Percentiles rank a stretch among this genome's conserved stretches.
Evolutionary conservation across 2,329 filamentous ascomycete genomes (phyloP).

Genomic region (Triangularia verruculosa): DNA sequence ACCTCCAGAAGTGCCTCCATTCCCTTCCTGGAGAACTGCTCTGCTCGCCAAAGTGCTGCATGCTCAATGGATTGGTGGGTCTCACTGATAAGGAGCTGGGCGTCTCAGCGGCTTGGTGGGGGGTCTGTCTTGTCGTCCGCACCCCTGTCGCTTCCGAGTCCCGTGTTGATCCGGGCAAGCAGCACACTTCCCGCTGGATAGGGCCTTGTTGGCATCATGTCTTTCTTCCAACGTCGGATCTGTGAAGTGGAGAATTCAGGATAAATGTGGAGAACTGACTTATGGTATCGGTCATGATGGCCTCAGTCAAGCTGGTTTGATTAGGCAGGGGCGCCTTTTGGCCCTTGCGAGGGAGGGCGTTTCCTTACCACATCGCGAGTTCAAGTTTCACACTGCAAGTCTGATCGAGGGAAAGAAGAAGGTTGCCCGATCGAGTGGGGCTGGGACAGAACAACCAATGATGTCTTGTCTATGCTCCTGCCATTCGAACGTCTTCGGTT

Average conservation of each 20-base stretch:
- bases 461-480: neutral
- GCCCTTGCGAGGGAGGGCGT: neutral
- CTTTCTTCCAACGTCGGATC: neutral
- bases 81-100: conserved; percentile 20
- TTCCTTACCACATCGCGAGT: neutral
- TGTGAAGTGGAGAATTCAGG: neutral
- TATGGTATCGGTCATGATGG: neutral
- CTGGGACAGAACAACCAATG: neutral
- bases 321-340: neutral
- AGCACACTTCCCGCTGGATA: neutral
- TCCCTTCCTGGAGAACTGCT: conserved; percentile 19
- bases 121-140: conserved; percentile 2
- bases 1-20: conserved; percentile 10
- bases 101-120: neutral
- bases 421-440: neutral
- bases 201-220: neutral
- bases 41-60: conserved; percentile 15
- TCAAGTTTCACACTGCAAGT: neutral
- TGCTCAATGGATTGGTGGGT: conserved; percentile 10
- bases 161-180: neutral
- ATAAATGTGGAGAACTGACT: neutral
- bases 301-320: neutral
- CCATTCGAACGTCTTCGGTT: neutral
- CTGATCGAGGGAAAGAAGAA: neutral
- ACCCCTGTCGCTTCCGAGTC: conserved; percentile 3